Evolutionary conservation across 108 stramenopile genomes (phyloP), one percentile per base, ranked within the genome.

Genomic region (Skeletonema potamos): DNA sequence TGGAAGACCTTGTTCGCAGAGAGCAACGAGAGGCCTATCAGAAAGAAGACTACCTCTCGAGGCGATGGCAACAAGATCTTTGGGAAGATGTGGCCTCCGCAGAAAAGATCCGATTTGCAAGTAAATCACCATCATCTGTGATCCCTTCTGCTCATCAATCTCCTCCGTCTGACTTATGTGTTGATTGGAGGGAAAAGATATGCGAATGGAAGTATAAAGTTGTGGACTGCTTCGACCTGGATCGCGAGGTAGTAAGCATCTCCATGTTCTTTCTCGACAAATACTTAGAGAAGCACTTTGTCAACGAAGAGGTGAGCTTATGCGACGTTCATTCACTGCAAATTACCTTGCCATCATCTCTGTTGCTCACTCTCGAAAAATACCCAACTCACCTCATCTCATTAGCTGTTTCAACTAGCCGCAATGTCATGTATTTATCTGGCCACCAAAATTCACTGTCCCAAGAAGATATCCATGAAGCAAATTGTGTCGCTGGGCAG

Each of bases 181-280:
- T 66, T 58, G 41, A 34, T 30, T 68, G 74, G 66, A 41, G 74
- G 43, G 74, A 68, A 26, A 67, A 54, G 65, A 92, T 89, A 20
- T 86, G 85, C 62, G 87, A 92, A 62, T 92, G 91, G 91, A 83
- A 73, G 37, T 92, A 89, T 62, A 85, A 88, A 65, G 87, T 88
- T 6, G 79, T 91, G 15, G 90, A 91, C 57, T 86, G 88, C 54
- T 91, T 91, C 36, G 85, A 91, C 54, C 82, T 85, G 65, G 77
- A 85, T 58, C 71, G 90, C 11, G 87, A 91, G 72, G 77, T 93
- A 26, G 87, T 91, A 27, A 59, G 68, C 61, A 77, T 87, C 12
- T 60, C 86, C 55, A 77, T 93, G 68, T 85, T 84, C 74, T 78
- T 82, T 54, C 73, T 90, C 36, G 92, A 93, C 63, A 77, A 89